These are phyloP conservation scores for Schizonepeta tenuifolia DNA, from an alignment of 257 asterid genomes.

Conservation along the genomic window DNA sequence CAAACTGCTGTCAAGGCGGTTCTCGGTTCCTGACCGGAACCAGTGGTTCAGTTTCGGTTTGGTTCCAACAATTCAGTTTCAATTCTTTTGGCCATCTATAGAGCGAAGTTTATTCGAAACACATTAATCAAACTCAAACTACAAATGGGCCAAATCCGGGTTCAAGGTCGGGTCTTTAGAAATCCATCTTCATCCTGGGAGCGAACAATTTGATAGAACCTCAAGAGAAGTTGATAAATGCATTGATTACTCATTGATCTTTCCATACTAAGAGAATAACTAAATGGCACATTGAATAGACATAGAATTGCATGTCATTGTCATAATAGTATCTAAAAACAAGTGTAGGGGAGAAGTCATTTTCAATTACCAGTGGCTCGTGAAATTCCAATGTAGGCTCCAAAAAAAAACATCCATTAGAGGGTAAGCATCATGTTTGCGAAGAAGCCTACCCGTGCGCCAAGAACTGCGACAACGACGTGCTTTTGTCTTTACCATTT, in stretches of 20 bases:
- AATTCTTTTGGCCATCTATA: no score
- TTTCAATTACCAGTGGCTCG: constrained; percentile 36
- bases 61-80: no score
- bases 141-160: not conserved
- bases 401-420: constrained; percentile 29
- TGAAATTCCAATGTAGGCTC: constrained; percentile 35
- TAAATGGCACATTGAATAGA: no score
- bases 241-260: not conserved
- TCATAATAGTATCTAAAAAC: constrained; percentile 25
- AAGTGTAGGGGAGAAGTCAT: constrained; percentile 28
- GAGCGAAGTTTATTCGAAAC: no score
- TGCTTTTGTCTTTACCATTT: constrained; percentile 24
- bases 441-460: constrained; percentile 40
- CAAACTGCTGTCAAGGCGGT: no score
- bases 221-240: not conserved
- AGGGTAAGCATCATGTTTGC: constrained; percentile 25
- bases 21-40: no score
- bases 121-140: not conserved
- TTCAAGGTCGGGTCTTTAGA: not conserved
- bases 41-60: no score
- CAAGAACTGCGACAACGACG: constrained; percentile 38
- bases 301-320: constrained; percentile 27
- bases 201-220: not conserved
- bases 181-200: not conserved
- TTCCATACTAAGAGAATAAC: not conserved